These are phyloP conservation scores for Taphrina flavorubra DNA, from an alignment of 1,139 yeast genomes.

Conservation along the genomic window DNA sequence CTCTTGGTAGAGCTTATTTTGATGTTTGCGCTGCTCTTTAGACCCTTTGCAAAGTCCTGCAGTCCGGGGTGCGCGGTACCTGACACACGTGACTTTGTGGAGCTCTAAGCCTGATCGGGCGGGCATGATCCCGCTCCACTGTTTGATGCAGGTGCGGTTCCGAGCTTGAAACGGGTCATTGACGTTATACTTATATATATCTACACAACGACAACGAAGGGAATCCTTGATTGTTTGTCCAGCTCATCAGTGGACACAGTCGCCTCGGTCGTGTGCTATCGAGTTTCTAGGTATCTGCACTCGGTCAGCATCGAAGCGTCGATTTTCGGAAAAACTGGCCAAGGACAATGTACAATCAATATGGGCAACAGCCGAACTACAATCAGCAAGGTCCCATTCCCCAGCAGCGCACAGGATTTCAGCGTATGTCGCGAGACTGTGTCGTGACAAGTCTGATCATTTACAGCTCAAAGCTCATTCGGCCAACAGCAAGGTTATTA, in stretches of 20 bases:
- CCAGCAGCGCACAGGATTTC: constrained; percentile 40
- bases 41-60: constrained; percentile 15
- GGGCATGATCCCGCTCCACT: constrained; percentile 8
- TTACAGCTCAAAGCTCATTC: constrained; percentile 14
- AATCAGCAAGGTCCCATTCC: constrained; percentile 28
- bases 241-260: no score
- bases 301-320: background rate
- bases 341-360: constrained; percentile 26
- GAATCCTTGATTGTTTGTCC: no score
- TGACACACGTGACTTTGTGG: constrained; percentile 13
- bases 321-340: background rate
- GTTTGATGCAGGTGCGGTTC: background rate
- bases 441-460: background rate
- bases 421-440: constrained; percentile 9
- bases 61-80: constrained; percentile 13
- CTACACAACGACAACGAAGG: no score
- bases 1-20: background rate
- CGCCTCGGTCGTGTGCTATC: no score
- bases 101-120: constrained; percentile 2
- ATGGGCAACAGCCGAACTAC: constrained; percentile 27
- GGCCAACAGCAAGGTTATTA: constrained; percentile 45
- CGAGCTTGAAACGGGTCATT: constrained; percentile 3
- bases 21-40: constrained; percentile 1
- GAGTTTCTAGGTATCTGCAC: no score
- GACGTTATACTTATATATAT: background rate